phyloP scores from a whole-genome alignment of 2,329 filamentous ascomycete species.

The Pochonia chlamydosporia region DNA sequence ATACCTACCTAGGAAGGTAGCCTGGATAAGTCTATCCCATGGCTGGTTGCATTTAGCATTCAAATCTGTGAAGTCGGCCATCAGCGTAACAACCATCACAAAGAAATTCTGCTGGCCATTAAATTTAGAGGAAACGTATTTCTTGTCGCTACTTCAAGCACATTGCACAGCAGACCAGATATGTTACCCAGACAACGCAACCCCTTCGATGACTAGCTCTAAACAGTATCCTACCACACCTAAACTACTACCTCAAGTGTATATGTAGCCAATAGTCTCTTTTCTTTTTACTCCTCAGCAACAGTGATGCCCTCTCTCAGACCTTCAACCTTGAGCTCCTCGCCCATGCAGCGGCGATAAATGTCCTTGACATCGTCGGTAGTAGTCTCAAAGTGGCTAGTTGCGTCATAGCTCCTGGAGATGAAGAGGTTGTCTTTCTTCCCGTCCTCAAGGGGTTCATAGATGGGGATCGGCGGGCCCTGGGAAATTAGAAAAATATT shows the following conservation, averaged over 20 bases:
- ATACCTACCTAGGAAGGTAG: no score
- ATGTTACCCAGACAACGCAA: conserved; percentile 6
- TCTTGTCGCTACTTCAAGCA: conserved; percentile 1
- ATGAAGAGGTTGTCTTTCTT: conserved; percentile 89
- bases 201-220: background rate
- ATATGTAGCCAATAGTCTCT: background rate
- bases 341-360: conserved; percentile 75
- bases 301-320: conserved; percentile 75
- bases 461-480: conserved; percentile 83
- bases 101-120: no score
- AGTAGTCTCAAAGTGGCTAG: conserved; percentile 91
- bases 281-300: conserved; percentile 51
- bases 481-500: conserved; percentile 19
- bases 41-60: no score
- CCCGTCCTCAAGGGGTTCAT: conserved; percentile 82
- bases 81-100: no score
- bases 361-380: conserved; percentile 92
- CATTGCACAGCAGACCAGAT: conserved; percentile 3
- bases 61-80: no score
- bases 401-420: conserved; percentile 97
- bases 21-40: no score
- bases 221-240: background rate
- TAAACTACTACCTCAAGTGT: background rate
- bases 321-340: conserved; percentile 84
- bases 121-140: conserved; percentile 7